Conservation (phyloP, 2,329 filamentous ascomycete species). For the Coniochaeta sp. region DNA sequence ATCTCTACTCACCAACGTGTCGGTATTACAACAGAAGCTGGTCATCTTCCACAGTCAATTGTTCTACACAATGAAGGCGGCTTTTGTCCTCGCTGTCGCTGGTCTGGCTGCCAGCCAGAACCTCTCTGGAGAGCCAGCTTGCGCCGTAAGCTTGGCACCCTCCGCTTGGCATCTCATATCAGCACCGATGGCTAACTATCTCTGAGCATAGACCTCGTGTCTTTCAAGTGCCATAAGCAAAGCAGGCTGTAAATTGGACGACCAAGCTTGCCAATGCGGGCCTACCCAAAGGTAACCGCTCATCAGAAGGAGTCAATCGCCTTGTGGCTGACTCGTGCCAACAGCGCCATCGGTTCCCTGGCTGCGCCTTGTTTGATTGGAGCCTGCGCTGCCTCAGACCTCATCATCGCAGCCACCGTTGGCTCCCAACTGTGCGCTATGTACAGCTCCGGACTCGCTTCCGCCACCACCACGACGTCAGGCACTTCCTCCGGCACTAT, state of each 20-base stretch:
- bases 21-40: background rate
- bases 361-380: background rate
- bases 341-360: background rate
- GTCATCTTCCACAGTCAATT: background rate
- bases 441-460: background rate
- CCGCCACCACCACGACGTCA: background rate
- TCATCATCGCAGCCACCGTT: background rate
- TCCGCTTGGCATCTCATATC: background rate
- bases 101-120: background rate
- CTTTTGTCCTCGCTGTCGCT: background rate
- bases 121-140: background rate
- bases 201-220: background rate
- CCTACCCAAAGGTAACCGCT: background rate
- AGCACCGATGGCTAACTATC: background rate
- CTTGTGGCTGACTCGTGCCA: background rate
- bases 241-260: background rate
- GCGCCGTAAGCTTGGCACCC: background rate
- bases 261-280: conserved; percentile 1
- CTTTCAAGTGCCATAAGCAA: background rate
- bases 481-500: background rate
- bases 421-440: background rate
- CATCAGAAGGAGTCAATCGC: background rate
- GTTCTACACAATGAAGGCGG: background rate
- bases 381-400: background rate
- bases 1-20: background rate